A percentile compares a stretch with the other conserved stretches of the same genome.
These are phyloP conservation scores for Umbilicus rupestris DNA, from an alignment of 164 flowering plant species.

Conservation along the genomic window DNA sequence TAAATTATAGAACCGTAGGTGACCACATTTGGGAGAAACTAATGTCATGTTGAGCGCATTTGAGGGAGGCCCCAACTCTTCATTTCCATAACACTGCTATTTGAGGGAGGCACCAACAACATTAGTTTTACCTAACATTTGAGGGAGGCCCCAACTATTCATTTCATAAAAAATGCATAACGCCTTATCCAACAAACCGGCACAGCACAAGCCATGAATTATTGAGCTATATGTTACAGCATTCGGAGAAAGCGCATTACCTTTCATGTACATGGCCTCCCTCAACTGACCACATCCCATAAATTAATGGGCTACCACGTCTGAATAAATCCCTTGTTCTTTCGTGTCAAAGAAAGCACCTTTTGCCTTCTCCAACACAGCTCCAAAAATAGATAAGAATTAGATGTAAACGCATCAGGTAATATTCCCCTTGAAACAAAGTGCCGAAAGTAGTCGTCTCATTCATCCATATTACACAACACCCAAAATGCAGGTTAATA, in stretches of 20 bases:
- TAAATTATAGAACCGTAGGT: not conserved
- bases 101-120: too few relatives aligned
- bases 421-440: not conserved
- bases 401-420: not conserved
- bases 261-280: not conserved
- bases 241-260: not conserved
- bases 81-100: too few relatives aligned
- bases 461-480: not conserved
- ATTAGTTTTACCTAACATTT: too few relatives aligned
- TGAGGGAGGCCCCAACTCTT: not conserved
- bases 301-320: not conserved
- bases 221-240: not conserved
- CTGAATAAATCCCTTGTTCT: not conserved
- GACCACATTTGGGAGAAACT: not conserved
- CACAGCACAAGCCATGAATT: slow-evolving; percentile 3
- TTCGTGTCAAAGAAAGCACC: slow-evolving; percentile 1
- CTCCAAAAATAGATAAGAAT: slow-evolving; percentile 2
- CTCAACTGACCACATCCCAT: slow-evolving; percentile 1
- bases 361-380: slow-evolving; percentile 8
- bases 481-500: not conserved
- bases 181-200: not conserved
- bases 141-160: not conserved
- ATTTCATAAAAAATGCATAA: not conserved
- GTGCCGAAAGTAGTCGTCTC: not conserved
- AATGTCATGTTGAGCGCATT: too few relatives aligned